A percentile compares a stretch with the other conserved stretches of the same genome.
phyloP scores from a whole-genome alignment of 129 eudicot species.

The Centrapalus pauciflorus region DNA sequence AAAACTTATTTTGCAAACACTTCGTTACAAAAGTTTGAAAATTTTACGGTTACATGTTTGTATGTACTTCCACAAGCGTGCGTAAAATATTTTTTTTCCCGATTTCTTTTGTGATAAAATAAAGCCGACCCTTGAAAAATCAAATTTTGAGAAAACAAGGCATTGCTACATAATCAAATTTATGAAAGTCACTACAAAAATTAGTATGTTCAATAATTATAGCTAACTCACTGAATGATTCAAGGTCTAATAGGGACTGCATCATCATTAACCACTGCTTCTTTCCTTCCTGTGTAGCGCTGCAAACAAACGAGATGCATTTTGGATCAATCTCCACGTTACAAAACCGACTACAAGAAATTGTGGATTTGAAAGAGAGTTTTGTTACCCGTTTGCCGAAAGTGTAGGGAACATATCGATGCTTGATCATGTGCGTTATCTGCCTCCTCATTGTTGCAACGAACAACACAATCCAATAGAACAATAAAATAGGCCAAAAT shows the following conservation, averaged over 20 bases:
- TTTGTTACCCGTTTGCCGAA: constrained; percentile 49
- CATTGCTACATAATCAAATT: too few relatives aligned
- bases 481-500: constrained; percentile 56
- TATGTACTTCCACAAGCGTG: too few relatives aligned
- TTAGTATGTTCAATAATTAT: too few relatives aligned
- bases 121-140: too few relatives aligned
- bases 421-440: constrained; percentile 55
- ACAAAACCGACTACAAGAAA: neutral
- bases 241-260: neutral
- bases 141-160: too few relatives aligned
- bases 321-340: neutral
- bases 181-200: too few relatives aligned
- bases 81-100: too few relatives aligned
- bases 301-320: neutral
- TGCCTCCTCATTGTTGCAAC: constrained; percentile 46
- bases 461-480: constrained; percentile 52
- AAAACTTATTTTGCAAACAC: too few relatives aligned
- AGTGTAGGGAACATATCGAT: constrained; percentile 50
- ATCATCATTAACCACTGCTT: neutral
- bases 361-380: neutral
- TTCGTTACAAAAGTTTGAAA: too few relatives aligned
- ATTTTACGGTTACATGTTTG: too few relatives aligned
- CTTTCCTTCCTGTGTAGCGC: neutral
- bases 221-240: too few relatives aligned
- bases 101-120: too few relatives aligned